Evolutionary conservation across 192 early-diverging fungal genomes (phyloP).

Genomic region (Coemansia sp.): DNA sequence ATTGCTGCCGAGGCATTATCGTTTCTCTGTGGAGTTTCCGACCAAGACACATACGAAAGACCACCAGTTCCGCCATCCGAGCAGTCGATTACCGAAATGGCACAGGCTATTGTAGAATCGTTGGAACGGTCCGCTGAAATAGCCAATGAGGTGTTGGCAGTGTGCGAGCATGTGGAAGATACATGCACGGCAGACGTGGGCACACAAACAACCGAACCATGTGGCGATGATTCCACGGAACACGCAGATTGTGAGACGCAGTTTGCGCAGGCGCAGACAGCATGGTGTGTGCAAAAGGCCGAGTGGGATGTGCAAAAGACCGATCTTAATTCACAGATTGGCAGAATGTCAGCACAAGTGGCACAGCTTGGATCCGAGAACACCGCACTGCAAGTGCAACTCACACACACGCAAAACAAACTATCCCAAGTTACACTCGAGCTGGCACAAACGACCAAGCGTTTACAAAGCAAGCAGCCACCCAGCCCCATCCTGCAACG

Average conservation of each 20-base stretch:
- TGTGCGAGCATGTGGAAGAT: constrained; percentile 2
- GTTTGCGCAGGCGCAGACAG: not conserved
- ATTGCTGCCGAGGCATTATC: not conserved
- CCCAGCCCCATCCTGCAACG: too few relatives aligned
- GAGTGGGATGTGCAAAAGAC: not conserved
- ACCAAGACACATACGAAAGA: constrained; percentile 5
- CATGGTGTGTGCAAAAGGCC: not conserved
- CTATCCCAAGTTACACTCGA: not conserved
- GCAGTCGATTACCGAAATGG: constrained; percentile 19
- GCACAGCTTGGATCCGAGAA: not conserved
- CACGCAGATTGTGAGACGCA: too few relatives aligned
- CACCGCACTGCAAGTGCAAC: not conserved
- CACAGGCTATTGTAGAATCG: constrained; percentile 14
- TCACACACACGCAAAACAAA: not conserved
- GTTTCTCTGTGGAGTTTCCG: not conserved
- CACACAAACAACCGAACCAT: too few relatives aligned
- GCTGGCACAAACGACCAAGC: too few relatives aligned
- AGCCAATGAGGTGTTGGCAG: constrained; percentile 17
- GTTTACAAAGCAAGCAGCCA: too few relatives aligned
- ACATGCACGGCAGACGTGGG: too few relatives aligned
- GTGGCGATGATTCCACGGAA: too few relatives aligned
- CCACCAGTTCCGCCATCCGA: constrained; percentile 9
- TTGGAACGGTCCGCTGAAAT: constrained; percentile 25
- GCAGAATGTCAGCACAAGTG: not conserved
- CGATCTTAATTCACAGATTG: not conserved